Conservation (phyloP, 2,329 filamentous ascomycete genomes). For the Blastomyces gilchristii region DNA sequence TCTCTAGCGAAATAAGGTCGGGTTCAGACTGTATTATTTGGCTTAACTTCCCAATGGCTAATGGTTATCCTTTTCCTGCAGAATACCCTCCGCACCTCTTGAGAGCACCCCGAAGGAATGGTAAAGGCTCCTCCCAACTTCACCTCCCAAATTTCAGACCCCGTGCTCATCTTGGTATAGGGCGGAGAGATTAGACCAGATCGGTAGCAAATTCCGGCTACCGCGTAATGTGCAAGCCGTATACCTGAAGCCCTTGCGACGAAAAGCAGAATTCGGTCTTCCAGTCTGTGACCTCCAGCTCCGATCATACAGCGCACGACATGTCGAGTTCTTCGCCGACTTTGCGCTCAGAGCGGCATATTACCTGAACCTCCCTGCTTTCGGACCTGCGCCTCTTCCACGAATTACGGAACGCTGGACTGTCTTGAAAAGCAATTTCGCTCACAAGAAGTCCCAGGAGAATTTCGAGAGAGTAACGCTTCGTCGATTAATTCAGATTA, state of each 20-base stretch:
- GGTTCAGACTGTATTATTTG: not conserved
- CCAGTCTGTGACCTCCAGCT: conserved; percentile 86
- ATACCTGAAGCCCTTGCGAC: conserved; percentile 74
- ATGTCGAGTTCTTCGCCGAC: conserved; percentile 88
- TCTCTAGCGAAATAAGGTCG: not conserved
- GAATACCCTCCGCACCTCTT: not conserved
- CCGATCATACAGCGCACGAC: conserved; percentile 79
- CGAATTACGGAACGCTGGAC: conserved; percentile 89
- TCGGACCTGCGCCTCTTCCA: conserved; percentile 75
- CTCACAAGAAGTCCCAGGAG: conserved; percentile 95
- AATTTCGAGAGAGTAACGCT: conserved; percentile 92
- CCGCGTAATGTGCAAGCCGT: conserved; percentile 76
- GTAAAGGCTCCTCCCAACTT: conserved; percentile 10
- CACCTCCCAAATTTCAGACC: not conserved
- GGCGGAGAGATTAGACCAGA: conserved; percentile 28
- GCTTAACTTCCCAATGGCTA: not conserved
- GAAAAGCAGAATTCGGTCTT: conserved; percentile 62
- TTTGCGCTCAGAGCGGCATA: conserved; percentile 92
- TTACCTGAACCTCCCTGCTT: conserved; percentile 77
- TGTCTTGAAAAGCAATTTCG: conserved; percentile 76
- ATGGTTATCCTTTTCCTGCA: not conserved
- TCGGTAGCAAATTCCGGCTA: conserved; percentile 42
- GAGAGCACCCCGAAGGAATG: conserved; percentile 22
- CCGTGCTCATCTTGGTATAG: conserved; percentile 18
- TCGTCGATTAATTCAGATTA: conserved; percentile 79